phyloP scores from a whole-genome alignment of 208 protist genomes.

The Acanthamoeba castellanii region DNA sequence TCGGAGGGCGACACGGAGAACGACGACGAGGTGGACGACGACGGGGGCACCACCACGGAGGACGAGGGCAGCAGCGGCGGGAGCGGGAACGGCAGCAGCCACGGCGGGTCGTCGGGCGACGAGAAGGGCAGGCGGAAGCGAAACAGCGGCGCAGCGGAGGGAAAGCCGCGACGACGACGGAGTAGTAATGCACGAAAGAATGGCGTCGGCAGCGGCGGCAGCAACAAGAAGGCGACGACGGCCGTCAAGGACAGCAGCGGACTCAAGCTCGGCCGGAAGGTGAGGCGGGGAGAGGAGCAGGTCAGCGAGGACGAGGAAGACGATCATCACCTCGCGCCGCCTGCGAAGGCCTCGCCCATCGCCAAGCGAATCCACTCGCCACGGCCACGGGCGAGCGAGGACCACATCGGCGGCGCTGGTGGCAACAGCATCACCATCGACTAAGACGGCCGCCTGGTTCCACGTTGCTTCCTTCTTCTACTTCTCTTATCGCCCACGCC shows the following conservation, averaged over 20 bases:
- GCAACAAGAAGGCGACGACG: not conserved
- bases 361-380: not conserved
- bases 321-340: not conserved
- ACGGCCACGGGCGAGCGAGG: not conserved
- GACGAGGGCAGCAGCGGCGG: not conserved
- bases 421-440: not conserved
- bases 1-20: conserved; percentile 9
- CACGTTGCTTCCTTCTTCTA: too few species aligned
- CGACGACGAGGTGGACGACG: not conserved
- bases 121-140: not conserved
- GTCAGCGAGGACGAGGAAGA: not conserved
- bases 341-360: too few species aligned
- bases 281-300: not conserved
- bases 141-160: not conserved
- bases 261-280: conserved; percentile 10
- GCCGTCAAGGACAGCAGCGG: not conserved
- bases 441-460: not conserved
- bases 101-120: not conserved
- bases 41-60: not conserved
- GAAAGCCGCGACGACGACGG: not conserved
- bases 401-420: not conserved
- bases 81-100: not conserved
- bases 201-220: not conserved
- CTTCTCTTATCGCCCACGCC: too few species aligned
- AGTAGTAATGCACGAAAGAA: not conserved